Evolutionary conservation across 495 filamentous ascomycete species (phyloP), one percentile per base, ranked within the genome.

Genomic region (Podospora fimiseda): DNA sequence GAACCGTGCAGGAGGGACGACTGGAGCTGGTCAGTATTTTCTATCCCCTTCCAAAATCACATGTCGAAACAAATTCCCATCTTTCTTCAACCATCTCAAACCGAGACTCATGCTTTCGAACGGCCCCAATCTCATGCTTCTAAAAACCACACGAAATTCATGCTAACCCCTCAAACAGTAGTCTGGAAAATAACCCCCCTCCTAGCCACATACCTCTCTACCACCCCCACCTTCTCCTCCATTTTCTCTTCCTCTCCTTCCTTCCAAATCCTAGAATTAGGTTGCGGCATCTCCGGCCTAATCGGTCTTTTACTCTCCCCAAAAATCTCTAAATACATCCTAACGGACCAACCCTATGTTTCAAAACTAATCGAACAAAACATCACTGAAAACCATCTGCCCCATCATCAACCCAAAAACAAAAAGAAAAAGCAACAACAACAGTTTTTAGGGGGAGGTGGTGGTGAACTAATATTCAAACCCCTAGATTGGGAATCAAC

Each of bases 121-220:
- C n/a, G n/a, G n/a, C n/a, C n/a, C n/a, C n/a, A n/a, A n/a, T n/a
- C n/a, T n/a, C n/a, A n/a, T n/a, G n/a, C n/a, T n/a, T n/a, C n/a
- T n/a, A n/a, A n/a, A n/a, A n/a, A n/a, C n/a, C n/a, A n/a, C n/a
- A n/a, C n/a, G n/a, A n/a, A n/a, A n/a, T n/a, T n/a, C n/a, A n/a
- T n/a, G n/a, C n/a, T n/a, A n/a, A n/a, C n/a, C 47, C 18, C 36
- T 47, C 7, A 52, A 38, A 51, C 50, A 87, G 89, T 92, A 16
- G 72, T 94, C 14, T 98, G 93, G 93, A 93, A 88, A 73, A 86
- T 95, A 61, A 95, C 90, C 2, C 90, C 93, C 18, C 71, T 80
- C 48, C 83, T 97, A 63, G 87, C 93, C 11, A 75, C 83, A 62
- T 98, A 90, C 90, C 72, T 96, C 33, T 72, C 79, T 21, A 60